Conservation (phyloP, 371 early-diverging fungal genomes). For the Mucor piriformis region DNA sequence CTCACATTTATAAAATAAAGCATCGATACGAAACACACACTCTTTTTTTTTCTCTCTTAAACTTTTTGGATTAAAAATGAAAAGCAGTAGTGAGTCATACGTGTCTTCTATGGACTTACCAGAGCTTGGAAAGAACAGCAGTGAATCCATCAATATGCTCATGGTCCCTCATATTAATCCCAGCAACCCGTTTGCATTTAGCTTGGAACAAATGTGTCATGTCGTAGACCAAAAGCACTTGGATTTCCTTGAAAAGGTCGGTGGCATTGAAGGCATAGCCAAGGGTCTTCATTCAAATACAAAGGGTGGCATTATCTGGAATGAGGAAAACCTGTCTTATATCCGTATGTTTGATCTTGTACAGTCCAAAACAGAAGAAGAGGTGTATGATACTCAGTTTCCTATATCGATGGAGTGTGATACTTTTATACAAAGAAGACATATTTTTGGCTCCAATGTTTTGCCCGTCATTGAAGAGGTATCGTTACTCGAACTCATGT, state of each 20-base stretch:
- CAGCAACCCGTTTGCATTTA: slow-evolving; percentile 48
- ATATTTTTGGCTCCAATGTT: slow-evolving; percentile 66
- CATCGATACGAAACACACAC: no score
- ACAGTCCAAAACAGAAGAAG: not conserved
- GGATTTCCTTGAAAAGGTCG: slow-evolving; percentile 41
- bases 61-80: not conserved
- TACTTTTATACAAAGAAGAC: slow-evolving; percentile 41
- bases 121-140: not conserved
- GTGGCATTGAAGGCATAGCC: slow-evolving; percentile 55
- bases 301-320: slow-evolving; percentile 39
- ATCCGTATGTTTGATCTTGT: slow-evolving; percentile 20
- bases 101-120: slow-evolving; percentile 12
- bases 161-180: slow-evolving; percentile 39
- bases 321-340: slow-evolving; percentile 15
- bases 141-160: slow-evolving; percentile 15
- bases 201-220: slow-evolving; percentile 41
- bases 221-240: slow-evolving; percentile 57
- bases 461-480: slow-evolving; percentile 66
- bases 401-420: slow-evolving; percentile 3
- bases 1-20: no score
- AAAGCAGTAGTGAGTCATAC: not conserved
- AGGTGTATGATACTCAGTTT: not conserved
- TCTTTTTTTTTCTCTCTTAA: no score
- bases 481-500: slow-evolving; percentile 67
- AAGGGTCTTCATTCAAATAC: slow-evolving; percentile 57